Percentiles rank a stretch among this genome's conserved stretches.
Evolutionary conservation across 495 filamentous ascomycete genomes (phyloP).

Genomic region (Alectoria sarmentosa): DNA sequence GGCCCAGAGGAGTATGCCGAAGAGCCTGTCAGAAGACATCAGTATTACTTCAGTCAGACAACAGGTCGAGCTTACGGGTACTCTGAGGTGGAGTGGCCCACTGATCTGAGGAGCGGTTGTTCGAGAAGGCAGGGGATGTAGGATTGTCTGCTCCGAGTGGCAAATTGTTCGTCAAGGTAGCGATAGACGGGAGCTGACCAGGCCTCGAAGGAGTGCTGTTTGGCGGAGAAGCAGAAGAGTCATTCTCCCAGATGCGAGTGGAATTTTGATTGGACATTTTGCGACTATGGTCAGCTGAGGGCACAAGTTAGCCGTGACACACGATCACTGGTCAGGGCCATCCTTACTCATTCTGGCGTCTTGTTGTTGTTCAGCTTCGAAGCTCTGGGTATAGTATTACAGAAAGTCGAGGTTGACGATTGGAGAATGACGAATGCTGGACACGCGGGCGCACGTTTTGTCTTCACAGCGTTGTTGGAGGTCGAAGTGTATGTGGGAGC

Average conservation of each 20-base stretch:
- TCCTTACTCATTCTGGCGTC: not conserved
- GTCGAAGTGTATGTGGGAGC: constrained; percentile 13
- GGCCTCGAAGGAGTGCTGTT: constrained; percentile 15
- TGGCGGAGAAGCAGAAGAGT: constrained; percentile 14
- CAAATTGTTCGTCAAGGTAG: constrained; percentile 26
- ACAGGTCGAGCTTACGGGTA: constrained; percentile 25
- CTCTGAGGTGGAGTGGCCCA: constrained; percentile 28
- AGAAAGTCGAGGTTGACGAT: not conserved
- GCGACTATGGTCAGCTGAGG: constrained; percentile 1
- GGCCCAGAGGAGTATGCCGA: constrained; percentile 48
- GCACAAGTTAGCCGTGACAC: not conserved
- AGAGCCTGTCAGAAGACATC: constrained; percentile 35
- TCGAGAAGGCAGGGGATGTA: constrained; percentile 22
- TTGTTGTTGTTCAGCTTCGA: not conserved
- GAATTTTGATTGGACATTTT: constrained; percentile 20
- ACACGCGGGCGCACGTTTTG: constrained; percentile 17
- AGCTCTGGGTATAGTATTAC: not conserved
- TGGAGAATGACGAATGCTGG: constrained; percentile 13
- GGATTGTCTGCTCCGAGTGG: constrained; percentile 19
- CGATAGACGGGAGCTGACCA: constrained; percentile 26
- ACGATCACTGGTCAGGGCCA: not conserved
- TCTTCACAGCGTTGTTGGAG: constrained; percentile 10
- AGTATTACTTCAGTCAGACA: not conserved
- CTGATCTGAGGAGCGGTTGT: constrained; percentile 26
- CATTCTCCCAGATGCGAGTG: constrained; percentile 24